Conservation (phyloP, 1,284 basidiomycete genomes). For the Phylloporus gajari region DNA sequence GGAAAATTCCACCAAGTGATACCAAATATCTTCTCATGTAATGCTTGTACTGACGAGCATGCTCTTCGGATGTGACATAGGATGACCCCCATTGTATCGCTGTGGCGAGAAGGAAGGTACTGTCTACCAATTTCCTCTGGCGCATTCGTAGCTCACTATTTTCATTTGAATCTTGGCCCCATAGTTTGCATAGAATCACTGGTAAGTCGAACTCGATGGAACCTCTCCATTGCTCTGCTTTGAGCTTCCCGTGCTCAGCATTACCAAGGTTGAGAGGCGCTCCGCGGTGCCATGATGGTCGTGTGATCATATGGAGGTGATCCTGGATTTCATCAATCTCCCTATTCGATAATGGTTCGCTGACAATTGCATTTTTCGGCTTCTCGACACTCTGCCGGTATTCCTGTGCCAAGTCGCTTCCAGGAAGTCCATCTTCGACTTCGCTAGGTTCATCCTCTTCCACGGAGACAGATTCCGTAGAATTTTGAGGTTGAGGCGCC, state of each 20-base stretch:
- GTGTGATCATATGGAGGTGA: not conserved
- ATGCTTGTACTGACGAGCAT: not conserved
- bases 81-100: not conserved
- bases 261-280: not conserved
- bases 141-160: too few species aligned
- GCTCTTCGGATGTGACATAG: not conserved
- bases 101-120: not conserved
- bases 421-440: too few species aligned
- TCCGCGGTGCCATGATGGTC: slow-evolving; percentile 1
- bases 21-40: not conserved
- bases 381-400: too few species aligned
- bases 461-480: too few species aligned
- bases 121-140: not conserved
- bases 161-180: too few species aligned
- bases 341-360: not conserved
- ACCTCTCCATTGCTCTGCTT: slow-evolving; percentile 3
- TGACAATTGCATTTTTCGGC: too few species aligned
- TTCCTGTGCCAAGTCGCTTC: too few species aligned
- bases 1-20: not conserved
- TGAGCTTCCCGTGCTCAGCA: slow-evolving; percentile 1
- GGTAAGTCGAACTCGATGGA: slow-evolving; percentile 1
- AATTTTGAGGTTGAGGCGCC: too few species aligned
- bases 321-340: slow-evolving; percentile 14
- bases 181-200: not conserved
- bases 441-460: too few species aligned